These are phyloP conservation scores for Eucalyptus paniculata DNA, from an alignment of 345 rosid genomes.

Conservation along the genomic window DNA sequence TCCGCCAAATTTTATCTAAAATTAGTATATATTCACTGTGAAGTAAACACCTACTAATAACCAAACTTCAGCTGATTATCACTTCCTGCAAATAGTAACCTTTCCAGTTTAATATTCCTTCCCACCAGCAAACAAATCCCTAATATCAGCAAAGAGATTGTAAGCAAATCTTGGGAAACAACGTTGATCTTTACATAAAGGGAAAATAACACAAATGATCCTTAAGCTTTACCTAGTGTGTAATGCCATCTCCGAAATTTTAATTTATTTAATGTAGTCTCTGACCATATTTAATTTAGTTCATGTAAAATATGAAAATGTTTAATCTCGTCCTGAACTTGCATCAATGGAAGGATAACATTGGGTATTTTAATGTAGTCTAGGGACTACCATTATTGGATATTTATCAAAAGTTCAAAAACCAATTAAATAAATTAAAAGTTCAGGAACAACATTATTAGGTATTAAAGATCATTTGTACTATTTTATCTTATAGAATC, in stretches of 20 bases:
- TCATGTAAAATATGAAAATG: neutral
- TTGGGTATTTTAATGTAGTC: neutral
- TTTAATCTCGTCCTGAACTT: neutral
- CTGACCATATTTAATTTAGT: neutral
- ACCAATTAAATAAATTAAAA: neutral
- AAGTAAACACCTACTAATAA: neutral
- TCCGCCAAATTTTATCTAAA: neutral
- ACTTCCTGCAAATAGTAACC: neutral
- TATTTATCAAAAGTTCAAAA: neutral
- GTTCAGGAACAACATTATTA: fast-evolving
- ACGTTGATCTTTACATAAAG: constrained; percentile 1
- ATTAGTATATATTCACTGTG: neutral
- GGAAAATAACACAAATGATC: neutral
- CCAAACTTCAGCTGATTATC: neutral
- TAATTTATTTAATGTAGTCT: neutral
- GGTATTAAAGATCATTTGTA: neutral
- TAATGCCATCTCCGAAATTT: neutral
- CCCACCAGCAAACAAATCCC: neutral
- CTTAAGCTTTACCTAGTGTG: fast-evolving
- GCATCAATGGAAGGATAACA: neutral
- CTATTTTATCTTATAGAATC: constrained; percentile 9
- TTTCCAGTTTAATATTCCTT: neutral
- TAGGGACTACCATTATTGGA: no score
- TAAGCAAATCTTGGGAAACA: neutral
- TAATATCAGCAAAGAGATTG: neutral